Conservation (phyloP, 1,284 basidiomycete genomes). For the Phaffia rhodozyma region DNA sequence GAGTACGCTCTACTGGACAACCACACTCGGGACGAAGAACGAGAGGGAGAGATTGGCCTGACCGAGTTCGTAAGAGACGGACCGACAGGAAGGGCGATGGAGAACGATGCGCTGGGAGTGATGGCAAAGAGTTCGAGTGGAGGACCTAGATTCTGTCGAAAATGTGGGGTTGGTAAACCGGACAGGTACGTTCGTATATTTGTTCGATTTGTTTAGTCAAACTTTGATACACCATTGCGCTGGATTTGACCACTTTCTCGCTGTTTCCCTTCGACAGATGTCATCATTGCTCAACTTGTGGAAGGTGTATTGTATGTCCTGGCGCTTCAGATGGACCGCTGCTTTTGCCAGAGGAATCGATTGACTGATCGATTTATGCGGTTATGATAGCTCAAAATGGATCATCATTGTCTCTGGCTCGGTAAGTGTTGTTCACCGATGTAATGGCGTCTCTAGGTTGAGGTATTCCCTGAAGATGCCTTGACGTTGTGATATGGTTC, state of each 20-base stretch:
- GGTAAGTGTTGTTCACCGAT: neutral
- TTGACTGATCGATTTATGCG: neutral
- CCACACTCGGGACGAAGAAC: neutral
- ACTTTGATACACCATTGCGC: neutral
- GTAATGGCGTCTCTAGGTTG: too few relatives aligned
- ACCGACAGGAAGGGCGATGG: neutral
- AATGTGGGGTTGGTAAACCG: slow-evolving; percentile 11
- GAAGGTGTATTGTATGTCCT: slow-evolving; percentile 7
- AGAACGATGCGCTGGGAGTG: neutral
- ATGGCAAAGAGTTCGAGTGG: slow-evolving; percentile 16
- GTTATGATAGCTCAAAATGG: neutral
- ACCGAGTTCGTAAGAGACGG: neutral
- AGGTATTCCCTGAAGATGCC: too few relatives aligned
- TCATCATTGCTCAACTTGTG: slow-evolving; percentile 16
- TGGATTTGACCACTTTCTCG: neutral
- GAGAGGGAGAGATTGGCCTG: neutral
- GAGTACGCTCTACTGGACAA: neutral
- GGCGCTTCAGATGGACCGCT: neutral
- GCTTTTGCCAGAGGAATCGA: neutral
- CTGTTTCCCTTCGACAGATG: neutral
- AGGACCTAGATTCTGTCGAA: slow-evolving; percentile 7
- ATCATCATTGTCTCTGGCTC: slow-evolving; percentile 17
- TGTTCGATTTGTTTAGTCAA: neutral
- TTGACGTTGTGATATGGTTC: neutral
- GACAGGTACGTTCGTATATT: slow-evolving; percentile 12